Evolutionary conservation across 257 asterid species (phyloP).

Genomic region (Solanum dulcamara): DNA sequence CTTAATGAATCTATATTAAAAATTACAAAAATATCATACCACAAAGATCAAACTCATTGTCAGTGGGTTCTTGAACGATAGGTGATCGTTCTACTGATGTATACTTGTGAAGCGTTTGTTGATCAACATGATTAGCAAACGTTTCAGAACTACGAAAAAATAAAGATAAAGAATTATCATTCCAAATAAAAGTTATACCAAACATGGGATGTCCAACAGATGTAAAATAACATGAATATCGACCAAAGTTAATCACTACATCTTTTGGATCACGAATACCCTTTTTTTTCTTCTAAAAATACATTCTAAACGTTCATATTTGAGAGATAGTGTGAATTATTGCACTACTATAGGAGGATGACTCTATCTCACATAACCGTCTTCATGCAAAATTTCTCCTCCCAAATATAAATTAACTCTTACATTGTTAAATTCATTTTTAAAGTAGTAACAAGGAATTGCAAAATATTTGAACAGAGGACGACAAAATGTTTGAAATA

Average conservation of each 20-base stretch:
- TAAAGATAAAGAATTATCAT: background rate
- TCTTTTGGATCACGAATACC: background rate
- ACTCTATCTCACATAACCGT: background rate
- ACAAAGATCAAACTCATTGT: background rate
- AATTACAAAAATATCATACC: no score
- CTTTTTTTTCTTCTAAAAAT: background rate
- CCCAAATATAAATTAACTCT: no score
- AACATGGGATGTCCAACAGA: background rate
- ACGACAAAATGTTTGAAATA: no score
- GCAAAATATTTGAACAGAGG: no score
- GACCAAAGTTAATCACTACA: background rate
- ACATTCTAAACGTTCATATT: background rate
- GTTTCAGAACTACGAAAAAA: background rate
- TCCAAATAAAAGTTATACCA: background rate
- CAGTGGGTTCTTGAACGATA: background rate
- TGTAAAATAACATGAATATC: background rate
- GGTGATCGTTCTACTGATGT: background rate
- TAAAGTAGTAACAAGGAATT: fast-evolving
- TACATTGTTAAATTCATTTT: no score
- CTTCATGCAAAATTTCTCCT: background rate
- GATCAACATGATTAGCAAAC: background rate
- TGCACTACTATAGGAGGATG: background rate
- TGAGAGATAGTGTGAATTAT: background rate
- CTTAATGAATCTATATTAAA: background rate
- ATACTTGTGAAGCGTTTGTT: background rate